Base-by-base conservation (phyloP, 169 alveolate species). In the Eimeria tenella region DNA sequence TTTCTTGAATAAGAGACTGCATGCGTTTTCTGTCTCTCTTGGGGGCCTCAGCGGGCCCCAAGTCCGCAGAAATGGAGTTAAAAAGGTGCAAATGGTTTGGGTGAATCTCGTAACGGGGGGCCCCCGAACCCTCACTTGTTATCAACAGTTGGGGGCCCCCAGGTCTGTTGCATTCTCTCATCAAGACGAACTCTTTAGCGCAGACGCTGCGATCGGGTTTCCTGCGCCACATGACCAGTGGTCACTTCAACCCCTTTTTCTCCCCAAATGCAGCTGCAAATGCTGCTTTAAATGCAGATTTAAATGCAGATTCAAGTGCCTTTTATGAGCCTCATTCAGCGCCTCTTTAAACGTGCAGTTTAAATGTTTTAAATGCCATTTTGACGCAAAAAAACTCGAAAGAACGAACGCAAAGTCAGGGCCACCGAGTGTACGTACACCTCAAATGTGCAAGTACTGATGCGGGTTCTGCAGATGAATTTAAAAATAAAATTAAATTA, bases 1-100 rank as follows among this genome's bases (percentile, higher is more conserved):
- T 50, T 9, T 60, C 49, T 23, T 89, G 81, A n/a, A 82, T 82
- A 8, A 60, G 50, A 11, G 19, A 62, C 52, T 89, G 77, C 56
- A 89, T 81, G 68, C 17, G 75, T 50, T 13, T 5, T 15, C n/a
- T 70, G 88, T 52, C 42, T 10, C 94, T 73, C 56, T 5, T 1
- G 7, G 94, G 94, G 5, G 94, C 94, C 31, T 55, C 88, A n/a
- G 94, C 94, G 10, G 94, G 73, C 4, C 94, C 94, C 23, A 89
- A 21, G 62, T 89, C 94, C 15, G 94, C 25, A 10, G 94, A 89
- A 15, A 53, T 5, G 10, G 60, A 83, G 19, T 53, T 73, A 23
- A 70, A 88, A 13, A 21, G 88, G 9, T 23, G 23, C 21, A 60
- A 17, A 55, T 56, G 75, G 1, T 56, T 79, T 15, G 94, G 88